A percentile compares a stretch with the other conserved stretches of the same genome.
Conservation (phyloP, 345 rosid genomes). For the Xanthoceras sorbifolium region DNA sequence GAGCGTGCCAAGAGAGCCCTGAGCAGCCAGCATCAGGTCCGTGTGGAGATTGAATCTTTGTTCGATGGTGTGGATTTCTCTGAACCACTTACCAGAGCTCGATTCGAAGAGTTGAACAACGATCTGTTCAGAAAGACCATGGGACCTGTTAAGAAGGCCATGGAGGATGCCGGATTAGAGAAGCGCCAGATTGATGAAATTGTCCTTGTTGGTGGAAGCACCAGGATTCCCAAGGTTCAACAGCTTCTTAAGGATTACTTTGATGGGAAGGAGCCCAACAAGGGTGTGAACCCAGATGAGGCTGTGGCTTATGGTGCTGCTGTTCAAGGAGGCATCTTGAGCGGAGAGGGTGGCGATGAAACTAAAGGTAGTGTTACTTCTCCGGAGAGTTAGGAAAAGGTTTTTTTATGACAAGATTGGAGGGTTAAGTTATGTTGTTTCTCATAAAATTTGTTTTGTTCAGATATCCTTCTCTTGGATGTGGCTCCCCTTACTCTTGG, state of each 20-base stretch:
- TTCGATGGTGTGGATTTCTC: constrained; percentile 35
- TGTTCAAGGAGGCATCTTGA: constrained; percentile 34
- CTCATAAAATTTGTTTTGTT: background rate
- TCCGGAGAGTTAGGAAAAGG: no score
- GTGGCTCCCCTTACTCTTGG: constrained; percentile 34
- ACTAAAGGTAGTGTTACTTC: constrained; percentile 10
- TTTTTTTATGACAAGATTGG: background rate
- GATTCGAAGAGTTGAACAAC: constrained; percentile 25
- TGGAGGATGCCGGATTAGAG: constrained; percentile 34
- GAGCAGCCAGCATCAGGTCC: constrained; percentile 30
- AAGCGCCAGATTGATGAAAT: constrained; percentile 31
- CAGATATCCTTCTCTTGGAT: constrained; percentile 31
- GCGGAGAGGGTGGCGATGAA: constrained; percentile 35
- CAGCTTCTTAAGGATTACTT: constrained; percentile 35
- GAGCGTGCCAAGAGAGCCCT: constrained; percentile 37
- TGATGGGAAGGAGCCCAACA: constrained; percentile 24
- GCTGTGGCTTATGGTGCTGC: constrained; percentile 39
- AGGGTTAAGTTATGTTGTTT: background rate
- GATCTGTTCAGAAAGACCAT: constrained; percentile 35
- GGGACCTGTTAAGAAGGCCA: constrained; percentile 36
- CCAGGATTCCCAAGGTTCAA: constrained; percentile 36
- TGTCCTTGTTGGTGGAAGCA: constrained; percentile 40
- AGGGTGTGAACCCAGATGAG: constrained; percentile 37
- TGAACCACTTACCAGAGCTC: constrained; percentile 28
- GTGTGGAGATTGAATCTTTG: constrained; percentile 34